Conservation (phyloP, 768 basidiomycete genomes). For the Mycena pura region DNA sequence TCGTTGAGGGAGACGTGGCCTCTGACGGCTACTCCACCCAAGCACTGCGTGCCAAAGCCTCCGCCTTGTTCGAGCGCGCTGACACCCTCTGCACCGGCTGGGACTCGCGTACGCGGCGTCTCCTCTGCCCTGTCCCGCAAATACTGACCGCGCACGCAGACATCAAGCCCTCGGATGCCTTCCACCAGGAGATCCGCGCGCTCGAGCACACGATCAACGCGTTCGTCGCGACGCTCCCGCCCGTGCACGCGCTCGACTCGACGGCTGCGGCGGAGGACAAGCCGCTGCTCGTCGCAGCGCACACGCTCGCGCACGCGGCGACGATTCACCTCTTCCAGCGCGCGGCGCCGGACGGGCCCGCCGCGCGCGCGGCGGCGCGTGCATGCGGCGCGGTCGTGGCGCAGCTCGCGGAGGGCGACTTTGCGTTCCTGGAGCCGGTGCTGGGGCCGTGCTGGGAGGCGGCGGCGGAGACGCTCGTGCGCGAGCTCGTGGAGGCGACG, state of each 20-base stretch:
- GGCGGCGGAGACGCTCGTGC: conserved; percentile 69
- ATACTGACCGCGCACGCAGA: conserved; percentile 35
- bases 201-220: conserved; percentile 70
- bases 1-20: conserved; percentile 65
- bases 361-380: conserved; percentile 69
- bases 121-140: conserved; percentile 2
- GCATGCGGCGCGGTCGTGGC: conserved; percentile 66
- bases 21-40: conserved; percentile 65
- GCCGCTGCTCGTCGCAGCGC: conserved; percentile 61
- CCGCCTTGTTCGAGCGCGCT: conserved; percentile 76
- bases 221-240: conserved; percentile 68
- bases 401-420: conserved; percentile 68
- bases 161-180: conserved; percentile 51
- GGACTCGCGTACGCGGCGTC: conserved; percentile 56
- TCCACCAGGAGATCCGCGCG: conserved; percentile 63
- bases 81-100: conserved; percentile 65
- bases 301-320: conserved; percentile 72
- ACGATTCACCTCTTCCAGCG: conserved; percentile 70
- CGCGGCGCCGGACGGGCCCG: conserved; percentile 63
- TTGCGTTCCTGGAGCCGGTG: conserved; percentile 77
- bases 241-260: conserved; percentile 67
- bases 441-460: conserved; percentile 81
- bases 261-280: conserved; percentile 58
- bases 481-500: conserved; percentile 63
- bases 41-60: conserved; percentile 76